These are phyloP conservation scores for Gymnopus androsaceus DNA, from an alignment of 1,284 basidiomycete species.

Conservation along the genomic window DNA sequence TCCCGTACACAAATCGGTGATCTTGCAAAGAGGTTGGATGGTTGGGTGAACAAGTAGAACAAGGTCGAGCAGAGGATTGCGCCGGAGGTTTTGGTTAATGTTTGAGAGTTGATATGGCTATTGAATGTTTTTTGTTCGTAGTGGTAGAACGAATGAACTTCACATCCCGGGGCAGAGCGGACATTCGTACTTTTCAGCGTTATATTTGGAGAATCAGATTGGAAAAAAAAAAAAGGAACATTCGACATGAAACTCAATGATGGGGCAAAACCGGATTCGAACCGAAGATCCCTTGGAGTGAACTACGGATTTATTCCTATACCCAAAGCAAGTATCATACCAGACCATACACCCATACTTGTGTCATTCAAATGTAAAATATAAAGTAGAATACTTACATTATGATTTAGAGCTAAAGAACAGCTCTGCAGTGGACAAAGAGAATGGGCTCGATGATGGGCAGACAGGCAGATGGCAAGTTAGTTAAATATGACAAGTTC, in stretches of 20 bases:
- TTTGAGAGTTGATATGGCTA: slow-evolving; percentile 23
- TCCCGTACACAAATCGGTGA: slow-evolving; percentile 84
- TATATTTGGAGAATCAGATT: background rate
- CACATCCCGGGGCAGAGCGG: too few species aligned
- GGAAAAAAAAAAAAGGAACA: background rate
- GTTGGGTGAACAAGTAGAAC: slow-evolving; percentile 84
- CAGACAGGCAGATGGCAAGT: too few species aligned
- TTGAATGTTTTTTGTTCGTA: background rate
- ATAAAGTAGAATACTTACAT: too few species aligned
- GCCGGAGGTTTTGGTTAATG: slow-evolving; percentile 57
- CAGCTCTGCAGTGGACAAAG: too few species aligned
- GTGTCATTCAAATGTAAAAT: too few species aligned
- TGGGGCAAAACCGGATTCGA: slow-evolving; percentile 15
- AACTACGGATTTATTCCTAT: too few species aligned
- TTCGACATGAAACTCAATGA: too few species aligned
- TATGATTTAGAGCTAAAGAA: too few species aligned
- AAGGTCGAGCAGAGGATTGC: slow-evolving; percentile 73
- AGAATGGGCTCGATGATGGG: too few species aligned
- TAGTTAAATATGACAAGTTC: too few species aligned
- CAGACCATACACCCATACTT: slow-evolving; percentile 12
- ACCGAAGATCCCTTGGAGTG: slow-evolving; percentile 13
- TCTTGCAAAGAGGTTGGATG: slow-evolving; percentile 73
- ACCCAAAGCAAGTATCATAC: slow-evolving; percentile 15
- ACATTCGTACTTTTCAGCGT: too few species aligned
- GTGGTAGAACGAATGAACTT: background rate